Conservation (phyloP, 352 stramenopile genomes). For the Phytophthora fragariaefolia region DNA sequence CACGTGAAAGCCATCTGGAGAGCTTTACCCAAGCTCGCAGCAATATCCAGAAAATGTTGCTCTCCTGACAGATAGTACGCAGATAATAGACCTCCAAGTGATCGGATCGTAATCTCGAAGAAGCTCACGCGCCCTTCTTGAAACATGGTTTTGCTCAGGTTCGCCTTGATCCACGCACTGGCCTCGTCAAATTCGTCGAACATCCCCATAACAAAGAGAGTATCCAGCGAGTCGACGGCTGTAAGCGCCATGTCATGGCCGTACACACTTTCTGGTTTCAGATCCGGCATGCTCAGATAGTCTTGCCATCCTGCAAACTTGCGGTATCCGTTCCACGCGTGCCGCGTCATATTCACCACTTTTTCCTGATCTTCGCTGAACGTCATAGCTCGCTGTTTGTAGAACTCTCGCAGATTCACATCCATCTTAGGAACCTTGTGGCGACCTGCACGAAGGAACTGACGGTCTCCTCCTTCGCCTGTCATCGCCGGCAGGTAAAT, state of each 20-base stretch:
- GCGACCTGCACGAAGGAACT: conserved; percentile 21
- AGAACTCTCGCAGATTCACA: conserved; percentile 35
- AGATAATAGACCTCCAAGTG: conserved; percentile 60
- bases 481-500: conserved; percentile 31
- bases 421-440: conserved; percentile 1
- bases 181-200: conserved; percentile 71
- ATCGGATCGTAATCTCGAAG: conserved; percentile 68
- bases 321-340: conserved; percentile 63
- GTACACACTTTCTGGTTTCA: conserved; percentile 37
- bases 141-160: conserved; percentile 47
- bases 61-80: conserved; percentile 63
- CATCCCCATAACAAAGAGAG: conserved; percentile 67
- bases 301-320: conserved; percentile 47
- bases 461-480: conserved; percentile 2
- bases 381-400: conserved; percentile 15
- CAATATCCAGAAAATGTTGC: conserved; percentile 52
- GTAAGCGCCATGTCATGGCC: conserved; percentile 72
- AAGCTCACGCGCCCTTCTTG: conserved; percentile 53
- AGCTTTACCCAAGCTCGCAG: conserved; percentile 40
- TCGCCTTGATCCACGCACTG: conserved; percentile 56
- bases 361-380: conserved; percentile 52
- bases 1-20: conserved; percentile 49
- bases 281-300: conserved; percentile 40
- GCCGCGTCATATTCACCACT: conserved; percentile 61
- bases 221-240: conserved; percentile 72